Evolutionary conservation across 108 stramenopile genomes (phyloP), one percentile per base, ranked within the genome.

Genomic region (Nitzschia putrida): DNA sequence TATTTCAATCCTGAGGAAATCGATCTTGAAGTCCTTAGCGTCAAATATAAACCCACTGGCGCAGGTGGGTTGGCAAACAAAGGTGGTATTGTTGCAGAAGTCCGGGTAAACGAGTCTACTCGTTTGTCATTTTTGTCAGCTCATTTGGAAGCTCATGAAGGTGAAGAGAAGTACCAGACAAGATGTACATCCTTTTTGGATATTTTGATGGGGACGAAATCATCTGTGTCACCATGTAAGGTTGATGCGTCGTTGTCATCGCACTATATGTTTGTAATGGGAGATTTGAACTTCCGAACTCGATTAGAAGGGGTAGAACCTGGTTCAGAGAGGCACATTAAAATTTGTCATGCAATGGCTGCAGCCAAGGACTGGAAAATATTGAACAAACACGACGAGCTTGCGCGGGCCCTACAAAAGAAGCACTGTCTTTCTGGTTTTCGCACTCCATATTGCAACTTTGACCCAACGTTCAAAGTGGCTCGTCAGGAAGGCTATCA

Each of bases 401-500:
- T 91, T 13, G 47, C 49, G 12, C 59, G 24, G 2, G 85, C 81
- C 3, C 61, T 91, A 22, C 53, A 39, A 16, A 73, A 75, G 20
- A 81, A 82, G 18, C 67, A 83, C 3, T 80, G 81, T 43, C 64
- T 91, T 25, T 57, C 67, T 37, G 86, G 83, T 2, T 89, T 82
- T 43, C 25, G 80, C 16, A 87, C 88, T n/a, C 77, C 78, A 13
- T 68, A 66, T 21, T 92, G 91, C 57, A 74, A 80, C 23, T 95
- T 95, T 59, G 83, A 85, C 13, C 94, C 95, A 16, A 95, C 95
- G 8, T 95, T 93, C 78, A 90, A 93, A 55, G 85, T 89, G 13
- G 69, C 80, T 20, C 80, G 78, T 26, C 72, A 78, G 38, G 57
- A 65, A 5, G 87, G 90, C 3, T 82, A 83, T 53, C 41, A 66